Conservation (phyloP, 1,284 basidiomycete species). For the Apiotrichum laibachii region DNA sequence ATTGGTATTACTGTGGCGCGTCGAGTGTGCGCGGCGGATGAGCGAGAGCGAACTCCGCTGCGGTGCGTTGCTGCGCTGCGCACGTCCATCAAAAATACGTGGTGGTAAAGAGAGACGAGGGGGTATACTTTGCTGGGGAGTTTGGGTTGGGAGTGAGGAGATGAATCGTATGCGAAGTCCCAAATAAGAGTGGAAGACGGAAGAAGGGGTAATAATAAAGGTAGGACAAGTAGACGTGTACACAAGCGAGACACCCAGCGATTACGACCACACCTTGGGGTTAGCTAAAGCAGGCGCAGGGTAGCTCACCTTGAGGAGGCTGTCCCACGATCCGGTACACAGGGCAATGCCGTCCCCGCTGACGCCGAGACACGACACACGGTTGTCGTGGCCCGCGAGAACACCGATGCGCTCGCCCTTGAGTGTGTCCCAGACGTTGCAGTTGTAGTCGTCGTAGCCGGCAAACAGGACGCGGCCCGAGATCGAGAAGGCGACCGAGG, state of each 20-base stretch:
- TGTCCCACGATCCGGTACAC: slow-evolving; percentile 98
- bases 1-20: too few species aligned
- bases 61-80: too few species aligned
- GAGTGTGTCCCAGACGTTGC: slow-evolving; percentile 98
- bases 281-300: background rate
- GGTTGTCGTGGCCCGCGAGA: slow-evolving; percentile 94
- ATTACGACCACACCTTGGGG: slow-evolving; percentile 22
- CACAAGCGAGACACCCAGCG: background rate
- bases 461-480: slow-evolving; percentile 96
- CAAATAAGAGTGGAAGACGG: background rate
- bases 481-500: slow-evolving; percentile 95
- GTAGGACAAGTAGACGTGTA: background rate
- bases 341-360: slow-evolving; percentile 95
- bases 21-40: too few species aligned
- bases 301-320: slow-evolving; percentile 82
- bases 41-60: too few species aligned
- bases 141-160: background rate
- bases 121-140: too few species aligned
- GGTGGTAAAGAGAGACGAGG: too few species aligned
- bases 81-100: too few species aligned
- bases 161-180: slow-evolving; percentile 6
- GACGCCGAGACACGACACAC: slow-evolving; percentile 93
- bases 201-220: background rate
- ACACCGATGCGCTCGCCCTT: slow-evolving; percentile 97
- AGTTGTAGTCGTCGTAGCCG: slow-evolving; percentile 99